These are phyloP conservation scores for Myochromella boudieri DNA, from an alignment of 768 basidiomycete genomes.

Conservation along the genomic window DNA sequence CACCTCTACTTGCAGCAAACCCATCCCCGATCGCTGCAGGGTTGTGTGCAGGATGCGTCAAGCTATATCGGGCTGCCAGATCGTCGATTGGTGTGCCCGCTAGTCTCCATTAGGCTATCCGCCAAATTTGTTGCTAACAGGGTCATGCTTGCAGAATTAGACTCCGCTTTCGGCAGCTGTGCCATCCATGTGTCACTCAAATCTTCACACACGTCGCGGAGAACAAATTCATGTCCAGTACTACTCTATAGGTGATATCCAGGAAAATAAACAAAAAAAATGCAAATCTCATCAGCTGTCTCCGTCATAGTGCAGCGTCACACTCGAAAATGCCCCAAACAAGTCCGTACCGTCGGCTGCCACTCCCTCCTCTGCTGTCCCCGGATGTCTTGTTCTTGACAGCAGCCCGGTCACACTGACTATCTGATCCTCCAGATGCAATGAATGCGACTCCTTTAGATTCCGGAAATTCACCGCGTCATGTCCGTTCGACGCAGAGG, in stretches of 20 bases:
- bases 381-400: conserved; percentile 22
- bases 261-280: neutral
- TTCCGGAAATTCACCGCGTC: conserved; percentile 91
- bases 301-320: conserved; percentile 85
- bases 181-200: conserved; percentile 13
- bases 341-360: conserved; percentile 56
- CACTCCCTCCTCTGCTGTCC: conserved; percentile 35
- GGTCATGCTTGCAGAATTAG: conserved; percentile 22
- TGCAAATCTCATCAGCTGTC: conserved; percentile 37
- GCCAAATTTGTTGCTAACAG: conserved; percentile 28
- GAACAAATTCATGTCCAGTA: conserved; percentile 12
- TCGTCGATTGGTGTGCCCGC: conserved; percentile 24
- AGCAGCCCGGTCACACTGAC: conserved; percentile 31
- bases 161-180: conserved; percentile 24
- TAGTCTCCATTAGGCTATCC: conserved; percentile 22
- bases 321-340: conserved; percentile 87
- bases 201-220: conserved; percentile 25
- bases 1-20: neutral
- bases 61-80: conserved; percentile 25
- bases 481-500: conserved; percentile 69
- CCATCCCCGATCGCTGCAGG: conserved; percentile 5
- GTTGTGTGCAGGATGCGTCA: conserved; percentile 17
- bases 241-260: too few species aligned
- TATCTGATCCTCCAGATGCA: conserved; percentile 80
- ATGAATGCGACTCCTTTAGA: conserved; percentile 85